A percentile compares a stretch with the other conserved stretches of the same genome.
Evolutionary conservation across 2,329 filamentous ascomycete species (phyloP).

Genomic region (Apiospora rasikravindrae): DNA sequence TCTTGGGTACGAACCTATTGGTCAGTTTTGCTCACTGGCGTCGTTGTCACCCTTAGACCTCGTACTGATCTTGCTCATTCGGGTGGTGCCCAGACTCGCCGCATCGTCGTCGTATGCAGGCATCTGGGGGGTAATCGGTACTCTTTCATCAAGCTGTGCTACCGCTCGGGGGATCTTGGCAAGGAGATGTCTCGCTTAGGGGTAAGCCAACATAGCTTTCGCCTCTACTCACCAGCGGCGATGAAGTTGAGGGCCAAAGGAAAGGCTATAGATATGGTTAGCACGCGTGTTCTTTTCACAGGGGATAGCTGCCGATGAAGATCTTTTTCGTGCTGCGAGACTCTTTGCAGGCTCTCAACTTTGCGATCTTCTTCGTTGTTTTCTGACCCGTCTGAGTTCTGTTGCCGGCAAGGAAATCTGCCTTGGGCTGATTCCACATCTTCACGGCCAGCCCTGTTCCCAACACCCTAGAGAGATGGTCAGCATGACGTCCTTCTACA

Average conservation of each 20-base stretch:
- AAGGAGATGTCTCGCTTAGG: slow-evolving; percentile 35
- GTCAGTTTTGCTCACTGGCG: slow-evolving; percentile 32
- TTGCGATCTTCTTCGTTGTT: slow-evolving; percentile 25
- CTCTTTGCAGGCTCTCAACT: neutral
- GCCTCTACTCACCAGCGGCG: slow-evolving; percentile 81
- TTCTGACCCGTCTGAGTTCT: slow-evolving; percentile 82
- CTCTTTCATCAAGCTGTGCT: slow-evolving; percentile 48
- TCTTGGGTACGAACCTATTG: slow-evolving; percentile 52
- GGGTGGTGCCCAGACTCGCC: neutral
- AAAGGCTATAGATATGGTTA: slow-evolving; percentile 58
- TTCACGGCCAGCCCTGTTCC: slow-evolving; percentile 65
- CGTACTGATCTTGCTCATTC: slow-evolving; percentile 22
- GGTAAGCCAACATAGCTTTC: slow-evolving; percentile 35
- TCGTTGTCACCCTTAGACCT: slow-evolving; percentile 28
- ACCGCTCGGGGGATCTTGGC: slow-evolving; percentile 64
- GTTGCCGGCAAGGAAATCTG: slow-evolving; percentile 76
- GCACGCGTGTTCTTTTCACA: neutral
- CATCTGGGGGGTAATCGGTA: neutral
- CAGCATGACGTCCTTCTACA: neutral
- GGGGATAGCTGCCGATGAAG: slow-evolving; percentile 24
- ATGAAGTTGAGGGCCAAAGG: slow-evolving; percentile 89
- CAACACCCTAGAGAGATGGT: slow-evolving; percentile 55
- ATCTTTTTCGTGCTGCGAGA: slow-evolving; percentile 24
- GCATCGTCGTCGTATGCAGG: neutral
- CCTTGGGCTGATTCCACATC: slow-evolving; percentile 68